These are phyloP conservation scores for Pyrus hybrid DNA, from an alignment of 331 rosid species.

Conservation along the genomic window DNA sequence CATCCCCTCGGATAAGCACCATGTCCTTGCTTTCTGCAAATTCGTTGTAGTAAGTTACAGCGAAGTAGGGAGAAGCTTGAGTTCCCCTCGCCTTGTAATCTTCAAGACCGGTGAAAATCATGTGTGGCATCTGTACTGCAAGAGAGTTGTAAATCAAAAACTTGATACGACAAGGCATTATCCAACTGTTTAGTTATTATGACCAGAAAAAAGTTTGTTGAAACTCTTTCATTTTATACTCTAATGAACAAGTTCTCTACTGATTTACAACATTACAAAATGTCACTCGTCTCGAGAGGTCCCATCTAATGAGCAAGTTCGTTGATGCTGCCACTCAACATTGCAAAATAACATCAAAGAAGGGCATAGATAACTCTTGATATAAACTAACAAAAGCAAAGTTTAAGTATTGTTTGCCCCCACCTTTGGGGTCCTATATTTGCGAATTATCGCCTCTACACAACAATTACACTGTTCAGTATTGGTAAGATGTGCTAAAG, in stretches of 20 bases:
- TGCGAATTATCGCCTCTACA: background rate
- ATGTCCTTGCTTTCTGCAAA: conserved; percentile 82
- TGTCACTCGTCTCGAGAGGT: background rate
- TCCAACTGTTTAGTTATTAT: background rate
- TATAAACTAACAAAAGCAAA: background rate
- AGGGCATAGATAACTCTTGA: background rate
- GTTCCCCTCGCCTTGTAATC: conserved; percentile 96
- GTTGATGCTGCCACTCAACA: no score
- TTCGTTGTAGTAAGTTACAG: conserved; percentile 62
- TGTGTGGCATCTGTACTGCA: conserved; percentile 80
- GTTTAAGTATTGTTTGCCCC: background rate
- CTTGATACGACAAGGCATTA: background rate
- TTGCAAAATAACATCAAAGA: background rate
- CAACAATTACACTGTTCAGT: background rate
- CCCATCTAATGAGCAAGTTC: background rate
- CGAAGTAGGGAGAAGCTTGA: conserved; percentile 81
- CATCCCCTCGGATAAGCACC: conserved; percentile 79
- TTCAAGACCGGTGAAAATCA: conserved; percentile 82
- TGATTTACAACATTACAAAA: background rate
- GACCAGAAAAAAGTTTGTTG: background rate
- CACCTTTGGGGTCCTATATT: background rate
- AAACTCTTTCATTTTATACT: background rate
- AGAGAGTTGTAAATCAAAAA: conserved; percentile 14
- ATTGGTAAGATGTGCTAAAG: background rate
- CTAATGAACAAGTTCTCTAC: background rate